Evolutionary conservation across 2,329 filamentous ascomycete species (phyloP), one percentile per base, ranked within the genome.

Genomic region (Didymella keratinophila): DNA sequence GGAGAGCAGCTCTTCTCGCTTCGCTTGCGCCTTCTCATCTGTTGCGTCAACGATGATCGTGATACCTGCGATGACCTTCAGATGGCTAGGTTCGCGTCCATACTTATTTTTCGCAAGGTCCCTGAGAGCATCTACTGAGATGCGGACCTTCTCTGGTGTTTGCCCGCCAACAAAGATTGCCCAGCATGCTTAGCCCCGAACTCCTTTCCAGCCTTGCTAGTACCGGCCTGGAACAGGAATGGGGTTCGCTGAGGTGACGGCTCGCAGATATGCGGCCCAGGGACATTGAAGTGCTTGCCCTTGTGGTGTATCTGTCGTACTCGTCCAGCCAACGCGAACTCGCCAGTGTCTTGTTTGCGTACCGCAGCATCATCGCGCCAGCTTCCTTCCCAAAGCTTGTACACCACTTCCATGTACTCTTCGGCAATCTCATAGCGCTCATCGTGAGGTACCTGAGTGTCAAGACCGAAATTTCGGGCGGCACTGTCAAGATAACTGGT

Each of bases 321-420:
- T 36, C 32, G 32, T n/a, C 32, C 32, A 2, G 32, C 32, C 7
- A 18, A 6, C 3, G 32, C 32, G 16, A 36, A 36, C 8, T 36
- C 32, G 32, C 32, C 32, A 16, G 32, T 34, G 12, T 34, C 32
- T n/a, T 34, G 12, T 4, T 34, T 34, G 32, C 32, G 32, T 6
- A 34, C 32, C 1, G 32, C 32, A 34, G 32, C 32, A 16, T 34
- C 32, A 34, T 34, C 32, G 32, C 32, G 12, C 32, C 32, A 34
- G 14, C 32, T 34, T 6, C 32, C 32, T n/a, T 34, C 32, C 32
- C 32, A 34, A n/a, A 90, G 82, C 69, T 89, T 89, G 76, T 89
- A 89, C 61, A 88, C 80, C 2, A 89, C 86, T 36, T 84, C 79
- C 73, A 90, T 80, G 73, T 89, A 91, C 71, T 90, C 88, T 59